These are phyloP conservation scores for Periconia digitata DNA, from an alignment of 2,329 filamentous ascomycete species.

Conservation along the genomic window DNA sequence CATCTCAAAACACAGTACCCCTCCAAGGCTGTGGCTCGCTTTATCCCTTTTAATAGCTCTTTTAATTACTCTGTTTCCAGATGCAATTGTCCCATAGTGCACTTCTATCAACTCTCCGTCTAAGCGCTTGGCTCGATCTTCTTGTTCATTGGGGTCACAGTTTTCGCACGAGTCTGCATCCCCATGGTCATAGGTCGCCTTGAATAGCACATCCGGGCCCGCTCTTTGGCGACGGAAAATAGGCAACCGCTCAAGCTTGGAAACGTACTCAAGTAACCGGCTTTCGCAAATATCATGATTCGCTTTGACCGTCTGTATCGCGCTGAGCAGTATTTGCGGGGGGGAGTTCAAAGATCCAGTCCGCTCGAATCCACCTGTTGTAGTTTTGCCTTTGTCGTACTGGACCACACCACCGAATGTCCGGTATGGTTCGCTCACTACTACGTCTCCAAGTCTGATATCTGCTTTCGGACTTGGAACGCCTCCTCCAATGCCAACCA, in stretches of 20 bases:
- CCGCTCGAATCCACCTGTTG: constrained; percentile 2
- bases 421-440: constrained; percentile 9
- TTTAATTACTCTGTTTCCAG: constrained; percentile 5
- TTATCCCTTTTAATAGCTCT: constrained; percentile 2
- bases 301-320: constrained; percentile 5
- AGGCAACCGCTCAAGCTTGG: constrained; percentile 4
- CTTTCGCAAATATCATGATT: background rate
- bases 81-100: constrained; percentile 9
- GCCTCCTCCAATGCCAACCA: constrained; percentile 34
- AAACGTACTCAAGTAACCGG: constrained; percentile 1
- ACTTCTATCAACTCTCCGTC: background rate
- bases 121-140: background rate
- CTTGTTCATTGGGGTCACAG: constrained; percentile 6
- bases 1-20: constrained; percentile 14
- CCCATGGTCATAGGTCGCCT: constrained; percentile 12
- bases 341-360: constrained; percentile 1
- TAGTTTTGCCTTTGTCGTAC: constrained; percentile 3
- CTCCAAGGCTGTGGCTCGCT: constrained; percentile 9
- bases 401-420: constrained; percentile 14
- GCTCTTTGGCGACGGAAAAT: constrained; percentile 6
- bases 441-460: constrained; percentile 14
- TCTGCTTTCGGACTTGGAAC: constrained; percentile 9
- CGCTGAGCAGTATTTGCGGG: constrained; percentile 7
- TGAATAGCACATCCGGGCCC: constrained; percentile 14
- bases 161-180: constrained; percentile 2